These are phyloP conservation scores for Nakazawaea wyomingensis DNA, from an alignment of 805 yeast genomes.

Conservation along the genomic window DNA sequence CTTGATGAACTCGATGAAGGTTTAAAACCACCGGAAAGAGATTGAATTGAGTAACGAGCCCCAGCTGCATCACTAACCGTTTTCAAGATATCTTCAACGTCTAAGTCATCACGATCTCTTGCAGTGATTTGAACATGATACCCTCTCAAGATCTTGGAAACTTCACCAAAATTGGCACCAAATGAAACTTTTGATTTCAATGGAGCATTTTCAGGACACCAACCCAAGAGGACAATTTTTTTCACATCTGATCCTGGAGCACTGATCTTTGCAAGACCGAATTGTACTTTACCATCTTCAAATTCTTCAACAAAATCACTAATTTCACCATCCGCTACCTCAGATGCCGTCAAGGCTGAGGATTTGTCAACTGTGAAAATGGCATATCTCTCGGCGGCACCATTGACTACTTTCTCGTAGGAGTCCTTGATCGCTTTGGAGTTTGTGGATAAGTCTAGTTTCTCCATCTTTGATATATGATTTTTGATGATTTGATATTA, in stretches of 20 bases:
- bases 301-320: conserved; percentile 76
- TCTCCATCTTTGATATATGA: conserved; percentile 41
- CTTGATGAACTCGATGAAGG: conserved; percentile 6
- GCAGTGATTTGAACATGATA: conserved; percentile 97
- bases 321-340: conserved; percentile 60
- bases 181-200: conserved; percentile 67
- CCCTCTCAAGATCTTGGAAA: conserved; percentile 64
- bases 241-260: conserved; percentile 90
- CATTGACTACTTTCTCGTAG: conserved; percentile 75
- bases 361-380: conserved; percentile 71
- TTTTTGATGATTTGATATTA: no score
- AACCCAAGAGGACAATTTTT: conserved; percentile 81
- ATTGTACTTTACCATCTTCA: conserved; percentile 84
- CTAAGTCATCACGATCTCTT: conserved; percentile 87
- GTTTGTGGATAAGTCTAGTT: conserved; percentile 57
- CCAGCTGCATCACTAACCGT: conserved; percentile 91
- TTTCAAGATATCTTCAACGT: conserved; percentile 66
- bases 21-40: conserved; percentile 13
- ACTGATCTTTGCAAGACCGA: conserved; percentile 80
- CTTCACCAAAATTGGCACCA: conserved; percentile 73
- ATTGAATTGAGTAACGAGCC: conserved; percentile 79
- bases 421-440: conserved; percentile 70
- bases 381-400: conserved; percentile 65
- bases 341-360: conserved; percentile 40
- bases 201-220: conserved; percentile 98